These are phyloP conservation scores for Neophaeococcomyces aloes DNA, from an alignment of 2,329 filamentous ascomycete genomes.

Conservation along the genomic window DNA sequence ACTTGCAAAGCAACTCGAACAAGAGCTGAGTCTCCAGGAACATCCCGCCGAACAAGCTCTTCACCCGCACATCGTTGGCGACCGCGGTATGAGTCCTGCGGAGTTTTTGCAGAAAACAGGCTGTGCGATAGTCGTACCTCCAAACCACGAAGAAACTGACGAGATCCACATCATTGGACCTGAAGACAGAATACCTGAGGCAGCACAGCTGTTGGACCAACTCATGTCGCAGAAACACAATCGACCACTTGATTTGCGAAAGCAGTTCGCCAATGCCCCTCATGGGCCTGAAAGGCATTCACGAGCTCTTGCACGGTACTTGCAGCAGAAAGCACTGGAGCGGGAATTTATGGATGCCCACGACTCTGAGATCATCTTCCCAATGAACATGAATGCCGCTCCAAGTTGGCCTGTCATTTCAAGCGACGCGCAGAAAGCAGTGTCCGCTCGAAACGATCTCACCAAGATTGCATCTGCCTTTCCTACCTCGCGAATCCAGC, in stretches of 20 bases:
- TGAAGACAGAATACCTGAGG: slow-evolving; percentile 59
- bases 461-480: slow-evolving; percentile 40
- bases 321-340: slow-evolving; percentile 71
- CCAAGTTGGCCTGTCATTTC: slow-evolving; percentile 83
- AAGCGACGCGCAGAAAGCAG: slow-evolving; percentile 66
- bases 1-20: slow-evolving; percentile 62
- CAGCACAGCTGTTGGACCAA: slow-evolving; percentile 75
- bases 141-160: slow-evolving; percentile 66
- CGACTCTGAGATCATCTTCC: slow-evolving; percentile 77
- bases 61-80: slow-evolving; percentile 90
- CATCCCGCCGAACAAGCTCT: slow-evolving; percentile 72
- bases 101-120: slow-evolving; percentile 86
- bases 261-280: slow-evolving; percentile 64
- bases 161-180: slow-evolving; percentile 77
- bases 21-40: slow-evolving; percentile 66
- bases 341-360: slow-evolving; percentile 70
- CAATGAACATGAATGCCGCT: slow-evolving; percentile 34
- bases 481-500: slow-evolving; percentile 35
- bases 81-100: slow-evolving; percentile 66
- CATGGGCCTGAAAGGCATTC: slow-evolving; percentile 68
- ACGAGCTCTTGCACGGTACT: slow-evolving; percentile 75
- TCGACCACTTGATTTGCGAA: slow-evolving; percentile 69
- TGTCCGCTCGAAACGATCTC: slow-evolving; percentile 40
- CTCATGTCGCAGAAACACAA: slow-evolving; percentile 79
- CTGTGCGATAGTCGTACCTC: slow-evolving; percentile 73